Evolutionary conservation across 1,284 basidiomycete genomes (phyloP), one percentile per base, ranked within the genome.

Genomic region (Fomes fomentarius): DNA sequence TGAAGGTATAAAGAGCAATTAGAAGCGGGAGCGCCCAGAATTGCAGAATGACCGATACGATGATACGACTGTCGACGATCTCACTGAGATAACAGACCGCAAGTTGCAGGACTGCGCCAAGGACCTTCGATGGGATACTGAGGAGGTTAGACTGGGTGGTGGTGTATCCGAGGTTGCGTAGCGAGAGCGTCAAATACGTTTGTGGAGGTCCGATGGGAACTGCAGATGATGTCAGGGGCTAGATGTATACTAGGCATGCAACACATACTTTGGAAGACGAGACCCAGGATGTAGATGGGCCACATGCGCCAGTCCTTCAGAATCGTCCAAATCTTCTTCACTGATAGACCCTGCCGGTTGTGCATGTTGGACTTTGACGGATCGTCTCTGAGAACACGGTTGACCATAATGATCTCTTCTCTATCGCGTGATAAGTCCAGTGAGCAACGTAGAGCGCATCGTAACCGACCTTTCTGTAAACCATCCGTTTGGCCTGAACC

Each of bases 291-390:
- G 61, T 90, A 90, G 24, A 90, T 57, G 0, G 88, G 88, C 85
- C 87, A 91, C 55, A 90, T 69, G 57, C 85, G 81, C 62, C 82
- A 88, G 64, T 91, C 87, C 35, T 74, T 77, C 3, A 89, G 52
- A 2, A 82, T 79, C 17, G 66, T 69, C 76, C 78, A 85, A 7
- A 90, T 73, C 52, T 79, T 78, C 61, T 73, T 76, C 10, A 78
- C 28, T 0, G 78, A 74, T 15, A 91, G 67, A 1, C 84, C 84
- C 68, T 92, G 79, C 21, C 90, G 82, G 59, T 93, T 93, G 71
- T 92, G 87, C 89, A 92, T 92, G 58, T 84, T 81, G 4, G 82
- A 81, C 75, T 91, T 87, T 11, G 79, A 74, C 2, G 84, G 88
- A 59, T 91, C 88, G 64, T 90, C 89, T 3, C 89, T 77, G 4